phyloP scores from a whole-genome alignment of 1,284 basidiomycete species.

The Phellopilus nigrolimitatus region DNA sequence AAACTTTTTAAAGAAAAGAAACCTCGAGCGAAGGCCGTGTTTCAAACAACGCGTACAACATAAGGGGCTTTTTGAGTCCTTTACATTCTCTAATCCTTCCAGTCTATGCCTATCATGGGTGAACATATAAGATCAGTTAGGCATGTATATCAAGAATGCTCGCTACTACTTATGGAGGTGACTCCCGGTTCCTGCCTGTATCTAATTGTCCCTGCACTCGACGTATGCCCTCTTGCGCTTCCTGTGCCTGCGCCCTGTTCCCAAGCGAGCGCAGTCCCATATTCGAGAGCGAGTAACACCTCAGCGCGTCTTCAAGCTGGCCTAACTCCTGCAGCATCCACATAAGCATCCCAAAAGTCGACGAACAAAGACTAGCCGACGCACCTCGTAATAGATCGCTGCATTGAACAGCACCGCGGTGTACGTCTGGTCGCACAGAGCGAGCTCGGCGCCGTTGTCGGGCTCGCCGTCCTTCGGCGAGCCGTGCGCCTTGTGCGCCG shows the following conservation, averaged over 20 bases:
- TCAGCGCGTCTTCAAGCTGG: conserved; percentile 2
- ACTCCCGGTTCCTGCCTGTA: background rate
- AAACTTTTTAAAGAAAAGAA: no score
- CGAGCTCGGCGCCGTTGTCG: conserved; percentile 25
- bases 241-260: conserved; percentile 2
- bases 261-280: background rate
- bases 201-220: conserved; percentile 8
- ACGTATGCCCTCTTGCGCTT: background rate
- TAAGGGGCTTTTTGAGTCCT: background rate
- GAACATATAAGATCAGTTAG: no score
- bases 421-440: conserved; percentile 51
- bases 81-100: background rate
- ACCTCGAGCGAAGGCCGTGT: no score
- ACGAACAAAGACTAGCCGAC: background rate
- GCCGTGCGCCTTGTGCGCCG: no score
- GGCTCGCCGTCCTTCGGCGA: conserved; percentile 22
- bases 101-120: background rate
- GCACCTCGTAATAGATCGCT: conserved; percentile 44
- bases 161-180: background rate
- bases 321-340: background rate
- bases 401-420: conserved; percentile 61
- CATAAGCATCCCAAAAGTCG: conserved; percentile 1
- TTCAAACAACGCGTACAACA: no score
- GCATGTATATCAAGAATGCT: no score
- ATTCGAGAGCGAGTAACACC: conserved; percentile 1